phyloP scores from a whole-genome alignment of 1,139 yeast species.

The Pichia terricola region DNA sequence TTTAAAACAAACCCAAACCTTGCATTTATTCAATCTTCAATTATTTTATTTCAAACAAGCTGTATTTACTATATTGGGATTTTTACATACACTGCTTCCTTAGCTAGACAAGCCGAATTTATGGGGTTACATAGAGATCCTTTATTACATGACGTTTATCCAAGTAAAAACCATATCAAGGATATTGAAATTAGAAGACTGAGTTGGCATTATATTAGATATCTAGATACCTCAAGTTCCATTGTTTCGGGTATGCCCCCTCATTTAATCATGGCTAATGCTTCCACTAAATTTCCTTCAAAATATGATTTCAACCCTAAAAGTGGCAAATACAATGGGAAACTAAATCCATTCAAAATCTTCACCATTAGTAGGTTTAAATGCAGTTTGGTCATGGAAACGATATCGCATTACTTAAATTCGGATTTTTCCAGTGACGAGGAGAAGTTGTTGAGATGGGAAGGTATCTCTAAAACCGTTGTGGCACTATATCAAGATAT shows the following conservation, averaged over 20 bases:
- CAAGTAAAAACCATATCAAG: constrained; percentile 4
- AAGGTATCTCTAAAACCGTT: constrained; percentile 9
- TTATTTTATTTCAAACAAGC: constrained; percentile 10
- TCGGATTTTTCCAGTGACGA: constrained; percentile 11
- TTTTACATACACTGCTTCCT: constrained; percentile 11
- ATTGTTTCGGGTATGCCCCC: constrained; percentile 14
- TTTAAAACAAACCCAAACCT: constrained; percentile 9
- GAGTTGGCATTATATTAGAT: constrained; percentile 13
- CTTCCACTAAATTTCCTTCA: constrained; percentile 13
- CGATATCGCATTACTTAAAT: constrained; percentile 12
- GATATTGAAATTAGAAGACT: constrained; percentile 11
- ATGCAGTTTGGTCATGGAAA: constrained; percentile 14
- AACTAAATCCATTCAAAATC: constrained; percentile 12
- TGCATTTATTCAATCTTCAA: constrained; percentile 12
- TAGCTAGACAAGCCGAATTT: constrained; percentile 13
- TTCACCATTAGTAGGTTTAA: constrained; percentile 11
- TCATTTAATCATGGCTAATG: constrained; percentile 14
- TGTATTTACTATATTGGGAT: constrained; percentile 11
- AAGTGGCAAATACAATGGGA: constrained; percentile 11
- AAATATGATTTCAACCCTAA: constrained; percentile 10
- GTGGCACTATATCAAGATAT: constrained; percentile 12
- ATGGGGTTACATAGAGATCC: constrained; percentile 16
- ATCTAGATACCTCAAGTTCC: constrained; percentile 13
- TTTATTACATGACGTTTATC: constrained; percentile 11
- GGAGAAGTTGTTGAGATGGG: constrained; percentile 10